Evolutionary conservation across 192 early-diverging fungal genomes (phyloP), one percentile per base, ranked within the genome.

Genomic region (Coemansia reversa): DNA sequence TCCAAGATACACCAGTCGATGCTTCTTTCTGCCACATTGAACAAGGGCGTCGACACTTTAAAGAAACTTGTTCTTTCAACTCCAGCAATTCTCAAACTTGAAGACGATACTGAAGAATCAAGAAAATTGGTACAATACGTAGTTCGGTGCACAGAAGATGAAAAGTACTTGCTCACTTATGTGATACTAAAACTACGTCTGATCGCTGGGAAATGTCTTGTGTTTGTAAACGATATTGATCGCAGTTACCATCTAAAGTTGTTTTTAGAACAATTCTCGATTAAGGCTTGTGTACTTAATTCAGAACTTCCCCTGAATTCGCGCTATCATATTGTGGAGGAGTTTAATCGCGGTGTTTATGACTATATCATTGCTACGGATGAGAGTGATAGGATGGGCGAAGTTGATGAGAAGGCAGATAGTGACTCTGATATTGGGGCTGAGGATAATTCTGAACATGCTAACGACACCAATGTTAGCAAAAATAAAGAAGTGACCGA

Each of bases 181-280:
- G 92, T 98, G 20, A 87, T 97, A 30, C 69, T 98, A 60, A 98
- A 97, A 75, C 86, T 98, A 48, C 84, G 85, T 18, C 83, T 96
- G 71, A 90, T 96, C 35, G 89, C 91, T 18, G 93, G 92, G 51
- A 98, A 98, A 75, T 88, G 89, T 60, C 85, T 98, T 39, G 82
- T 98, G 47, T 98, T 98, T 88, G 96, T 98, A 33, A 97, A 97
- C 76, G 87, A 92, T 59, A 96, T 96, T 63, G 95, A 98, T 55
- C 83, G 93, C 28, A 91, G 93, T 62, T 99, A 97, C 77, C 84
- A 89, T 4, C 67, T 96, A 5, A 94, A 94, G 63, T 81, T 99
- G 61, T 99, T 97, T 68, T 71, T 99, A 72, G 95, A 99, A 81
- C 94, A 97, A 76, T 99, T 99, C 74, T 91, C 91, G 6, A 91